Percentiles rank a stretch among this genome's conserved stretches.
Conservation (phyloP, 1,139 yeast species). For the Yamadazyma mexicana region DNA sequence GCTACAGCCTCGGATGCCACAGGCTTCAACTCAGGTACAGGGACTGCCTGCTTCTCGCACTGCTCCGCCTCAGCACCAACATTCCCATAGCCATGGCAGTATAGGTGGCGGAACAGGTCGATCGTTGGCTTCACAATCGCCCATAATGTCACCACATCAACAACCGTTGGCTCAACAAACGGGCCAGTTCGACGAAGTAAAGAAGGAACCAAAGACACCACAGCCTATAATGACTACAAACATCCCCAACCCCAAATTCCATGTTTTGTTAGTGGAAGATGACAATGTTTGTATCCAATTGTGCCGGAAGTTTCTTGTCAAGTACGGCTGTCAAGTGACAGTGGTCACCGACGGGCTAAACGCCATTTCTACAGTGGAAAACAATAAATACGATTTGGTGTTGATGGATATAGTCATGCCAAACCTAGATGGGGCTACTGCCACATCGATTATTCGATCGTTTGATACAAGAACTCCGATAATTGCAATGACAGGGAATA, state of each 20-base stretch:
- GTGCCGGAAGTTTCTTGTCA: conserved; percentile 74
- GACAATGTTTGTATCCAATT: conserved; percentile 80
- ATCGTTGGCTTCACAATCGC: conserved; percentile 13
- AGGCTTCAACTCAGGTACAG: background rate
- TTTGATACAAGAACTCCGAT: conserved; percentile 85
- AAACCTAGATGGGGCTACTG: conserved; percentile 90
- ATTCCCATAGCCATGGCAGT: conserved; percentile 1
- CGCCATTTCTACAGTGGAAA: conserved; percentile 80
- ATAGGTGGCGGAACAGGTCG: background rate
- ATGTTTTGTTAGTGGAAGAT: conserved; percentile 81
- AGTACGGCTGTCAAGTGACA: conserved; percentile 90
- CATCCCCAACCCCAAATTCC: conserved; percentile 50
- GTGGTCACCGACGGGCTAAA: conserved; percentile 90
- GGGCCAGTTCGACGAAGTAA: background rate
- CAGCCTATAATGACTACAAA: conserved; percentile 28
- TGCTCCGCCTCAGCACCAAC: conserved; percentile 5
- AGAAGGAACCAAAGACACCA: conserved; percentile 3
- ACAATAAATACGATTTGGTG: conserved; percentile 75
- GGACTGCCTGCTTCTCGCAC: conserved; percentile 3
- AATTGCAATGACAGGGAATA: conserved; percentile 92
- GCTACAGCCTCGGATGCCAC: no score
- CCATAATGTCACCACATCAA: conserved; percentile 11
- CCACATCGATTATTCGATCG: conserved; percentile 80
- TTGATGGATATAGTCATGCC: conserved; percentile 96
- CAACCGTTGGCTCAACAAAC: background rate